phyloP scores from a whole-genome alignment of 2,329 filamentous ascomycete genomes.

The Trichoderma arundinaceum region DNA sequence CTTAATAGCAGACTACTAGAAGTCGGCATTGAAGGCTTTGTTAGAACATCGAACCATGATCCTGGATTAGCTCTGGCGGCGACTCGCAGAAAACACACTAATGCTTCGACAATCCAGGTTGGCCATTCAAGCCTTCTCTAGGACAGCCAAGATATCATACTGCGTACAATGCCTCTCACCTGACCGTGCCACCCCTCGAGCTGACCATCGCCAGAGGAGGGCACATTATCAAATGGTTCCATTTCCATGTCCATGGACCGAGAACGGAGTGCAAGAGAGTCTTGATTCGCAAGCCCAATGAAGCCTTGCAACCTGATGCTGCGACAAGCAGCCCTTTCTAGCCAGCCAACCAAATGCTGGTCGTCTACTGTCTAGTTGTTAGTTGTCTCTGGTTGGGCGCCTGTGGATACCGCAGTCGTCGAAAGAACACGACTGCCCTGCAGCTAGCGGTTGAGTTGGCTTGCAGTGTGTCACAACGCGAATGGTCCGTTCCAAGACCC shows the following conservation, averaged over 20 bases:
- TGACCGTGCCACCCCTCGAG: slow-evolving; percentile 2
- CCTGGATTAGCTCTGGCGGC: slow-evolving; percentile 8
- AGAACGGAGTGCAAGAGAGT: not conserved
- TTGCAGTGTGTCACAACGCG: slow-evolving; percentile 29
- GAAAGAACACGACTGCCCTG: slow-evolving; percentile 27
- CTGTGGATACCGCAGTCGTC: slow-evolving; percentile 19
- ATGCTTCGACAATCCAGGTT: slow-evolving; percentile 12
- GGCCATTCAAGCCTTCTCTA: not conserved
- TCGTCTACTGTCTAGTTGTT: not conserved
- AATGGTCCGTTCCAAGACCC: slow-evolving; percentile 25
- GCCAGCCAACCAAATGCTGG: not conserved
- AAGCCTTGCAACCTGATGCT: slow-evolving; percentile 13
- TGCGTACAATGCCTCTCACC: slow-evolving; percentile 10
- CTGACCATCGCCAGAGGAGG: not conserved
- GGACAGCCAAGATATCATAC: not conserved
- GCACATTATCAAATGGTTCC: not conserved
- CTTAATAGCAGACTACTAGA: too few relatives aligned
- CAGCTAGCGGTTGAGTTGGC: slow-evolving; percentile 30
- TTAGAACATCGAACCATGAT: slow-evolving; percentile 1
- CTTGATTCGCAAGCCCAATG: not conserved
- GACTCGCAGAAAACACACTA: not conserved
- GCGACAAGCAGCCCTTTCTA: not conserved
- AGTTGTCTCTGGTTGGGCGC: slow-evolving; percentile 24
- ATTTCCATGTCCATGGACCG: not conserved
- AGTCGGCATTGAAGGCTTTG: too few relatives aligned